Percentiles rank a stretch among this genome's conserved stretches.
These are phyloP conservation scores for Mesostigma viride DNA, from an alignment of 139 green algal species.

Conservation along the genomic window DNA sequence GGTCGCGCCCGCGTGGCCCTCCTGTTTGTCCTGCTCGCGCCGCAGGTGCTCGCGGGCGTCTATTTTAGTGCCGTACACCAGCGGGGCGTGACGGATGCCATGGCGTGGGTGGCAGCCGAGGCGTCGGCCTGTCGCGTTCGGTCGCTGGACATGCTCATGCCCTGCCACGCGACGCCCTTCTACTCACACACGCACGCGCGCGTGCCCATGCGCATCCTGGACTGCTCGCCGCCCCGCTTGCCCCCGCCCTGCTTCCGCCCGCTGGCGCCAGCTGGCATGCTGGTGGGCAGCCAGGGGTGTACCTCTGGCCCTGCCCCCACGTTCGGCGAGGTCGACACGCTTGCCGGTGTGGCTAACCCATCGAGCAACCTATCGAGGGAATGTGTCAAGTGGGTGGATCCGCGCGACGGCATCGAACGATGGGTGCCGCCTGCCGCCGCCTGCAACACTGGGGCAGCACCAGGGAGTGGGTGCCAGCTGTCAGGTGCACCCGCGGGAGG, in stretches of 20 bases:
- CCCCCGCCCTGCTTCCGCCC: too few species aligned
- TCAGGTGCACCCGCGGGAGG: too few species aligned
- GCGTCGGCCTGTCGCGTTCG: neutral
- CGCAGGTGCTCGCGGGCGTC: slow-evolving; percentile 5
- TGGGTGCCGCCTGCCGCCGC: too few species aligned
- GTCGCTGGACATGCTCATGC: slow-evolving; percentile 13
- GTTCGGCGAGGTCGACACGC: neutral
- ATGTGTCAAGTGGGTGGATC: neutral
- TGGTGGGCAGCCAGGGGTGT: neutral
- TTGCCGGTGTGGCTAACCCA: neutral
- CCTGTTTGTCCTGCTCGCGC: too few species aligned
- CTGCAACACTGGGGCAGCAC: too few species aligned
- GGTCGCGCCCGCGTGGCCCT: neutral
- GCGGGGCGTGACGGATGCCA: neutral
- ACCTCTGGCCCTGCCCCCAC: neutral
- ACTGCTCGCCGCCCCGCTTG: slow-evolving; percentile 16
- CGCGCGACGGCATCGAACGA: neutral
- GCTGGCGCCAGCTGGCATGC: too few species aligned
- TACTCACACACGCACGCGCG: slow-evolving; percentile 5
- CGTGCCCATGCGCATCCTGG: slow-evolving; percentile 15
- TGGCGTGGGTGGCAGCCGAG: slow-evolving; percentile 1
- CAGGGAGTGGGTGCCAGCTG: too few species aligned
- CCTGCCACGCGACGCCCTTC: slow-evolving; percentile 17
- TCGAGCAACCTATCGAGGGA: neutral
- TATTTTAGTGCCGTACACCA: slow-evolving; percentile 23